Base-by-base conservation (phyloP, 768 basidiomycete species). In the Xerocomellus intermedius region DNA sequence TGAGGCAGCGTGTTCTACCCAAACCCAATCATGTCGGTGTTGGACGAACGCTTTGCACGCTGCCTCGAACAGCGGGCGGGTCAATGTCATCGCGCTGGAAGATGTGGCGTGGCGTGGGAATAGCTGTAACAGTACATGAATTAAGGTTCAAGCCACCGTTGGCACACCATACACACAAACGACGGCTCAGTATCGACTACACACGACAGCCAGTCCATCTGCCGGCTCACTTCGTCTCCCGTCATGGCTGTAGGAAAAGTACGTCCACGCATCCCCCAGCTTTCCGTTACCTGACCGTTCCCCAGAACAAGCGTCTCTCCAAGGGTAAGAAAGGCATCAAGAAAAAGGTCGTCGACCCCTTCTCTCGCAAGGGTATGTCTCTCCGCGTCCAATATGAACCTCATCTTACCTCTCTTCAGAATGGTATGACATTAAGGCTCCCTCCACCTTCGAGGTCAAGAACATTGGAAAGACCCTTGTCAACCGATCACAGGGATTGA, bases 311-410 rank as follows among this genome's bases (percentile, higher is more conserved):
- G 80, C 87, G 94, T 73, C 84, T 95, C 65, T 94, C 94, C 47
- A 97, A 97, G 81, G 94, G 94, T 69, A 95, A 95, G 85, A 95
- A 95, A 82, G 94, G 93, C 74, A 87, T 98, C 82, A 99, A 99
- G 94, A 99, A 98, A 82, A 97, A 98, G 87, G 94, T 97, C 74
- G 94, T 99, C 60, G 97, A 99, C 84, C 94, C 97, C 61, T 97
- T 99, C 89, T 88, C 96, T 63, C 88, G 97, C 82, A 99, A 99
- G 80, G 96, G 96, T 95, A 66, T 63, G 68, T 56, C 14, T 37
- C 21, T 54, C 24, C 58, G 47, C 46, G 43, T 55, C 33, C 33
- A 5, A 24, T n/a, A 8, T 10, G 22, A 33, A 6, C 38, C 3
- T 5, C 30, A 38, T 42, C 55, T 50, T 49, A 67, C 36, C 33